Evolutionary conservation across 352 stramenopile species (phyloP).

Genomic region (Paralagenidium karlingii): DNA sequence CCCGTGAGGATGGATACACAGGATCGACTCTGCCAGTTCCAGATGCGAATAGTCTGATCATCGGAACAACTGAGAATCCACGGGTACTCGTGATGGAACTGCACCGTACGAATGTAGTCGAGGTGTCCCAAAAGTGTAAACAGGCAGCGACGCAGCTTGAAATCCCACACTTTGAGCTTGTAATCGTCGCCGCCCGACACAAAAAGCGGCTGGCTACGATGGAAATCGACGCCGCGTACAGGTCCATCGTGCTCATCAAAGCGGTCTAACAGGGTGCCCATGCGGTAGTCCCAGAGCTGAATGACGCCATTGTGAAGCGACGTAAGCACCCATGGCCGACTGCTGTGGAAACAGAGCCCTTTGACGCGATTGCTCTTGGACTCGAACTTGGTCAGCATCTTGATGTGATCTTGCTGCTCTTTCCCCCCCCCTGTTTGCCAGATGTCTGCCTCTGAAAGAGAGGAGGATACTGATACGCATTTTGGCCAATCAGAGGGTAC

Average conservation of each 20-base stretch:
- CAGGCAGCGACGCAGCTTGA: constrained; percentile 97
- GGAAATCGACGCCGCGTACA: constrained; percentile 98
- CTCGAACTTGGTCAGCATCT: constrained; percentile 99
- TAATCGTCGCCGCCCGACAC: constrained; percentile 99
- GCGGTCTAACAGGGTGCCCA: constrained; percentile 97
- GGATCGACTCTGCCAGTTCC: constrained; percentile 98
- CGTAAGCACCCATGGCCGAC: constrained; percentile 97
- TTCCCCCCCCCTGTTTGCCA: no score
- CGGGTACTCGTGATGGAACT: constrained; percentile 99
- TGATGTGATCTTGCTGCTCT: constrained; percentile 3
- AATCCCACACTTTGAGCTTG: constrained; percentile 99
- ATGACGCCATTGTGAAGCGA: constrained; percentile 99
- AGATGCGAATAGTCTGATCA: constrained; percentile 99
- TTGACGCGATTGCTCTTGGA: constrained; percentile 99
- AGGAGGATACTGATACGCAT: no score
- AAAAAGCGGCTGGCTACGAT: constrained; percentile 96
- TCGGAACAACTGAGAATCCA: constrained; percentile 97
- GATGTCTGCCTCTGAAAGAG: no score
- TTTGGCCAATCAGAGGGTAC: no score
- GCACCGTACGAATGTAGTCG: constrained; percentile 99
- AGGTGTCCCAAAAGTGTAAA: constrained; percentile 98
- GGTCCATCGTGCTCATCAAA: constrained; percentile 99
- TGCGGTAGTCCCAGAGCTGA: constrained; percentile 99
- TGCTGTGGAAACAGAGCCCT: constrained; percentile 97
- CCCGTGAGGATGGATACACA: constrained; percentile 99